These are phyloP conservation scores for Wickerhamiella brachini DNA, from an alignment of 805 yeast species.

Conservation along the genomic window DNA sequence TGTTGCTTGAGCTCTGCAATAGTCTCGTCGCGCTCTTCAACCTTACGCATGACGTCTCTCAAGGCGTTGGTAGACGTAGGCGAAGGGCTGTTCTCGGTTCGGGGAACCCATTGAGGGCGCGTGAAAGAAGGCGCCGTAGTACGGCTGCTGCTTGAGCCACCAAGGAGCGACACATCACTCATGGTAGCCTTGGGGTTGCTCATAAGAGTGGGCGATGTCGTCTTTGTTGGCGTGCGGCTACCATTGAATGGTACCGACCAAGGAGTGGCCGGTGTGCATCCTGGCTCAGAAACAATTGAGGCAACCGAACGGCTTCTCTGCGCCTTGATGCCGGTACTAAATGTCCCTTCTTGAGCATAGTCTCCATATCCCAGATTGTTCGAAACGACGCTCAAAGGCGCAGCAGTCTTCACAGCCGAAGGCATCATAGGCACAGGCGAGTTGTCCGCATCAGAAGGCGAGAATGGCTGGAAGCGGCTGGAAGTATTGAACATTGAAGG, in stretches of 20 bases:
- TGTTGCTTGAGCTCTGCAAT: constrained; percentile 14
- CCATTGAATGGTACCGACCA: background rate
- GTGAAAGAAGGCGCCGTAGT: background rate
- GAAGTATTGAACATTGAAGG: background rate
- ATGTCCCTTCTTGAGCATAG: background rate
- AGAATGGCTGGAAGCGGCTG: background rate
- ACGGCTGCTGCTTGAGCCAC: background rate
- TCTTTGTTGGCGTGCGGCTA: background rate
- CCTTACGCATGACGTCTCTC: background rate
- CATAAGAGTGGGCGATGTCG: background rate
- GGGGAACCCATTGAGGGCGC: background rate
- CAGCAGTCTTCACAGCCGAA: background rate
- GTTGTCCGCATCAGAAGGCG: background rate
- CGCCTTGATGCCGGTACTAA: background rate
- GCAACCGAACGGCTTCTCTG: background rate
- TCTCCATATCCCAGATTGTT: background rate
- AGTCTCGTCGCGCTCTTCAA: constrained; percentile 1
- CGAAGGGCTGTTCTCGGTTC: background rate
- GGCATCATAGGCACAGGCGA: background rate
- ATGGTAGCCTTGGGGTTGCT: background rate
- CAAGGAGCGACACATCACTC: background rate
- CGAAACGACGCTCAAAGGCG: background rate
- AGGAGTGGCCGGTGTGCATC: too few relatives aligned
- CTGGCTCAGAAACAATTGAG: background rate
- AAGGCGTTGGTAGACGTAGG: background rate